Evolutionary conservation across 306 rosid species (phyloP), one percentile per base, ranked within the genome.

Genomic region (Prunus campanulata): DNA sequence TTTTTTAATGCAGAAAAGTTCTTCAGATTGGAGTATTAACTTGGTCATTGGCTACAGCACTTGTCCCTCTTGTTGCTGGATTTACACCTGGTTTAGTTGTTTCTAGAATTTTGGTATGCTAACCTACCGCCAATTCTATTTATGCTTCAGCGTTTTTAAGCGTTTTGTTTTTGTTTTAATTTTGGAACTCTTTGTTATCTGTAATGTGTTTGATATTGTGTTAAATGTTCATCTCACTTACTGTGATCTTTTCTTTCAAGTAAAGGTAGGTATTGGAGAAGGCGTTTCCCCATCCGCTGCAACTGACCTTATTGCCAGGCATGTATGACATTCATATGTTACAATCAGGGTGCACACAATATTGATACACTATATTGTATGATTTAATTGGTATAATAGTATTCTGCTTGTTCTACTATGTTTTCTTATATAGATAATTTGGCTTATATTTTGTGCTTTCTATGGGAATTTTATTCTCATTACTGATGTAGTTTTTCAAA

Each of bases 251-350:
- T 71, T 46, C 16, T 83, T 77, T 59, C 63, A 74, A 77, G 46
- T 81, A 32, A 85, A 95, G 99, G 99, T 95, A 83, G 99, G 99
- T 63, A 92, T 95, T 59, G 99, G 99, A n/a, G 99, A 95, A 88
- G 99, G 97, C 13, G 97, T 95, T 85, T 95, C 99, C 76, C 99
- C 99, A n/a, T 90, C 98, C 4, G 96, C 99, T 66, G 99, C 99
- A 78, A 95, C 98, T 20, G 97, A 95, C 85, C 90, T 95, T 64
- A 95, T 95, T 74, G 99, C 98, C 89, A 95, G 97, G 98, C 92
- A 92, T 79, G 97, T 89, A 64, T 81, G 63, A 82, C 57, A 80
- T 87, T 68, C 74, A 52, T 47, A 55, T 77, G n/a, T 30, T 19
- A 35, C 74, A 62, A 16, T 80, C 51, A 2, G 62, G 57, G 32